phyloP scores from a whole-genome alignment of 2,329 filamentous ascomycete genomes.

The Didymella lethalis region DNA sequence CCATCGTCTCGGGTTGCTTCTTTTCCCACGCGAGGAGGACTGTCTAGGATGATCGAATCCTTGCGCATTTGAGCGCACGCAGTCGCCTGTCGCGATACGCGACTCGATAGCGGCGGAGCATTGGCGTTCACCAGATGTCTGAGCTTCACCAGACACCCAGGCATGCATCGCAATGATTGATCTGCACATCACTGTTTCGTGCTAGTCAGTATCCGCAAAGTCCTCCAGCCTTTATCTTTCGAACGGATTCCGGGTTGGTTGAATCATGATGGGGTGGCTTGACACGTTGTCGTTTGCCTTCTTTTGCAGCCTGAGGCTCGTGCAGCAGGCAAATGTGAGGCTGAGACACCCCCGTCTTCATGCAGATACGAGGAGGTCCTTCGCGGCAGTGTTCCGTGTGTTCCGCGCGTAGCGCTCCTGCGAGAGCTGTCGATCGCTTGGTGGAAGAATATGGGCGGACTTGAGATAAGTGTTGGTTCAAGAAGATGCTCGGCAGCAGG shows the following conservation, averaged over 20 bases:
- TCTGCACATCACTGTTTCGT: not conserved
- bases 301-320: constrained; percentile 4
- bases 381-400: not conserved
- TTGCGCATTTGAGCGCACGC: not conserved
- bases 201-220: not conserved
- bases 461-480: too few relatives aligned
- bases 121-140: not conserved
- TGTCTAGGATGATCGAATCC: not conserved
- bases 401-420: not conserved
- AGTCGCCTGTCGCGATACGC: not conserved
- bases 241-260: not conserved
- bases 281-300: constrained; percentile 20
- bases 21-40: not conserved
- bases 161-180: not conserved
- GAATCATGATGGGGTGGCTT: constrained; percentile 10
- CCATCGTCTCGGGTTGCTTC: not conserved
- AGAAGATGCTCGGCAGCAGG: too few relatives aligned
- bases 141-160: not conserved
- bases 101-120: not conserved
- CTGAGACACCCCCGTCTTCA: constrained; percentile 15
- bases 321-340: constrained; percentile 20
- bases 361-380: constrained; percentile 20
- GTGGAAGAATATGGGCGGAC: too few relatives aligned
- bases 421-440: not conserved
- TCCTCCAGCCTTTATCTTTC: not conserved